phyloP scores from a whole-genome alignment of 1,139 yeast species.

The Suhomyces atakaporum region DNA sequence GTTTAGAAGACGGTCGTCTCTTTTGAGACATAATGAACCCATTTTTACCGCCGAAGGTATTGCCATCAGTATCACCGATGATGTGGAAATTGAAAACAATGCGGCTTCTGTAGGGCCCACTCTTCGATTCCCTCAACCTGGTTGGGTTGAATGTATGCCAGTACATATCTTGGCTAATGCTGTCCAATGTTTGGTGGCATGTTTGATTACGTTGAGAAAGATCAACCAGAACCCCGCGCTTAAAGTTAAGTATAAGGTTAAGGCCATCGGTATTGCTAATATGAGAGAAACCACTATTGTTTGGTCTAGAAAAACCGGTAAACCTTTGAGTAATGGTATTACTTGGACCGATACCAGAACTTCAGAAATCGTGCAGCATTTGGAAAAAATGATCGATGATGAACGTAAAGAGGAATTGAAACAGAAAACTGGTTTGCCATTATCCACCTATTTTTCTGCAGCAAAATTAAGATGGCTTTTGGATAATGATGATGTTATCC shows the following conservation, averaged over 20 bases:
- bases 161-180: slow-evolving; percentile 81
- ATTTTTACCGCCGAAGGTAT: slow-evolving; percentile 77
- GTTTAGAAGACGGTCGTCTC: slow-evolving; percentile 53
- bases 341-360: slow-evolving; percentile 97
- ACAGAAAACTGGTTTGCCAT: slow-evolving; percentile 79
- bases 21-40: slow-evolving; percentile 53
- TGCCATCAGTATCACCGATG: slow-evolving; percentile 59
- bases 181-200: slow-evolving; percentile 70
- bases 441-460: slow-evolving; percentile 89
- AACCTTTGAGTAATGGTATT: slow-evolving; percentile 82
- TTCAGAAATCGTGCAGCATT: slow-evolving; percentile 65
- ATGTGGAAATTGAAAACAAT: slow-evolving; percentile 63
- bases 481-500: slow-evolving; percentile 73
- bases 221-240: slow-evolving; percentile 55
- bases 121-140: slow-evolving; percentile 72
- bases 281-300: slow-evolving; percentile 95
- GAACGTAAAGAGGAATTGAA: slow-evolving; percentile 61
- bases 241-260: slow-evolving; percentile 55
- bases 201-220: slow-evolving; percentile 58
- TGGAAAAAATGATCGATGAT: slow-evolving; percentile 58
- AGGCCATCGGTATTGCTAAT: slow-evolving; percentile 82
- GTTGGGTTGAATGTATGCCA: slow-evolving; percentile 96
- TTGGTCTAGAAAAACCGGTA: slow-evolving; percentile 85
- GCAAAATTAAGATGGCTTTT: slow-evolving; percentile 88
- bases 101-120: slow-evolving; percentile 64